Evolutionary conservation across 139 green algal species (phyloP).

Genomic region (Ettlia oleoabundans): DNA sequence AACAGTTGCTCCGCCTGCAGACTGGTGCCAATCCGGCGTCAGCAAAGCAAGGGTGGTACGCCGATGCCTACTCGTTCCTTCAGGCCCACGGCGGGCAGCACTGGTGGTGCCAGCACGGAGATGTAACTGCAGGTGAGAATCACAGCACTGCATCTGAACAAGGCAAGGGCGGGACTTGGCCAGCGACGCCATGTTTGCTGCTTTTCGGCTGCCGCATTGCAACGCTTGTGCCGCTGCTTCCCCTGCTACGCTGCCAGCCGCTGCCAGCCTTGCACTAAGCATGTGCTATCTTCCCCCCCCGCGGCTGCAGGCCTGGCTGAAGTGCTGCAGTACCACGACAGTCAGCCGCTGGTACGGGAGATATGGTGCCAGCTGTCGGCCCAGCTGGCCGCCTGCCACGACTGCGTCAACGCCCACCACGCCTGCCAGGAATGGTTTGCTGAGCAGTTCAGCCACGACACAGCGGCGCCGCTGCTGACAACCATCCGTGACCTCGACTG

Average conservation of each 20-base stretch:
- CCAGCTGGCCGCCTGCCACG: slow-evolving; percentile 35
- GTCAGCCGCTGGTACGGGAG: slow-evolving; percentile 41
- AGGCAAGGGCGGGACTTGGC: no score
- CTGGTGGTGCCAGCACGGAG: slow-evolving; percentile 45
- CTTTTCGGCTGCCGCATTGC: no score
- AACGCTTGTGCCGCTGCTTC: no score
- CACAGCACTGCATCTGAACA: not conserved
- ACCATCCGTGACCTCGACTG: slow-evolving; percentile 21
- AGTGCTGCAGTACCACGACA: slow-evolving; percentile 32
- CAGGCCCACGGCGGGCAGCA: slow-evolving; percentile 22
- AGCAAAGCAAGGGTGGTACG: slow-evolving; percentile 38
- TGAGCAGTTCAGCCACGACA: slow-evolving; percentile 5
- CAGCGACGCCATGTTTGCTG: no score
- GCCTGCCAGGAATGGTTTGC: not conserved
- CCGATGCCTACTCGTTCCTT: slow-evolving; percentile 30
- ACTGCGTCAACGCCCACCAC: slow-evolving; percentile 44
- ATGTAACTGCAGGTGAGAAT: slow-evolving; percentile 1
- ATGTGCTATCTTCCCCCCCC: not conserved
- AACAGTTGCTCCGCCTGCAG: no score
- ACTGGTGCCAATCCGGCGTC: not conserved
- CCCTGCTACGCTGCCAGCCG: no score
- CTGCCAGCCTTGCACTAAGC: not conserved
- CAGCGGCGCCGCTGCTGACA: not conserved
- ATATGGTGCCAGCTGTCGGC: slow-evolving; percentile 28
- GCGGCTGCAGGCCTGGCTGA: slow-evolving; percentile 29